Conservation (phyloP, 768 basidiomycete species). For the Piloderma croceum region DNA sequence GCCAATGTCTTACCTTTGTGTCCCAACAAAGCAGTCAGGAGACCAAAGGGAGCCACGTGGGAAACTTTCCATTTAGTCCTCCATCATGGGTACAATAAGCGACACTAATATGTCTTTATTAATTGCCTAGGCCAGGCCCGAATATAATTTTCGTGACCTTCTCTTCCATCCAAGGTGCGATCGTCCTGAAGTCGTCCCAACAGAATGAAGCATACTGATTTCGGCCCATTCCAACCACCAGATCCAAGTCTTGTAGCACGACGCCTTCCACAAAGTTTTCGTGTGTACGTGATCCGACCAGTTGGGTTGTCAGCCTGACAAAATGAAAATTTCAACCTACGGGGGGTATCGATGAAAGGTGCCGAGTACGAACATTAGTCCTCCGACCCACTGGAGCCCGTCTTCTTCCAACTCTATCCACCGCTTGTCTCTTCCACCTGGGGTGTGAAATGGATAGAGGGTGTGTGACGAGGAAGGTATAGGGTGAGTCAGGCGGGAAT, state of each 20-base stretch:
- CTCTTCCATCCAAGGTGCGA: conserved; percentile 78
- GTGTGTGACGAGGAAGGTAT: conserved; percentile 48
- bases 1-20: conserved; percentile 28
- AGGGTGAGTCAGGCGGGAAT: conserved; percentile 48
- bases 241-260: conserved; percentile 43
- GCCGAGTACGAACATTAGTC: conserved; percentile 59
- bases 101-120: conserved; percentile 2
- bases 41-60: no score
- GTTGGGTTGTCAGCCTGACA: conserved; percentile 57
- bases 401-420: conserved; percentile 56
- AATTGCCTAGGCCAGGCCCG: conserved; percentile 67
- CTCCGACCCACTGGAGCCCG: conserved; percentile 69
- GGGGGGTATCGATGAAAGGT: conserved; percentile 7
- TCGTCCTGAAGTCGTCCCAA: conserved; percentile 61
- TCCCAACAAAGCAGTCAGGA: not conserved
- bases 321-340: conserved; percentile 1
- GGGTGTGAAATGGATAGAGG: conserved; percentile 71
- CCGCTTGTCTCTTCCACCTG: conserved; percentile 61
- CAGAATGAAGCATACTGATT: conserved; percentile 66
- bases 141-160: conserved; percentile 57
- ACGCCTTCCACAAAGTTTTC: conserved; percentile 30
- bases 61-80: not conserved
- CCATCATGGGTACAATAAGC: not conserved
- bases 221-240: conserved; percentile 42
- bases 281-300: conserved; percentile 40